These are phyloP conservation scores for Cyclotella cryptica DNA, from an alignment of 108 stramenopile species.

Conservation along the genomic window DNA sequence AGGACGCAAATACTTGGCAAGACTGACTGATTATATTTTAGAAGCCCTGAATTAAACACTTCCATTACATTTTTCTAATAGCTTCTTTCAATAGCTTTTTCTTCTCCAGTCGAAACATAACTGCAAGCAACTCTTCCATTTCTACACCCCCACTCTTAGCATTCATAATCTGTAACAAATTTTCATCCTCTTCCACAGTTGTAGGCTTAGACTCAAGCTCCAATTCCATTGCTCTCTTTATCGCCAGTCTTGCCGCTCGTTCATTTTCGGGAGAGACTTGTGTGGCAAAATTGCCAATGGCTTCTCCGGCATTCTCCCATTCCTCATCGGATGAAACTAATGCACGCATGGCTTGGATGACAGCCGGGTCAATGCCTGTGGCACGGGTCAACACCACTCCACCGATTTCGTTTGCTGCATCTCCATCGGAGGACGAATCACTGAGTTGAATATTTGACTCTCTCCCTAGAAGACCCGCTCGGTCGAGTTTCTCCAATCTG, in stretches of 20 bases:
- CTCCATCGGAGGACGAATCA: conserved; percentile 27
- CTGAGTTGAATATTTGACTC: conserved; percentile 21
- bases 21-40: too few relatives aligned
- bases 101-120: conserved; percentile 84
- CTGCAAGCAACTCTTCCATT: conserved; percentile 62
- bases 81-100: conserved; percentile 79
- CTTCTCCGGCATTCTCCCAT: conserved; percentile 77
- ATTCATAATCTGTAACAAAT: conserved; percentile 54
- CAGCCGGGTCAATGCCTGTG: conserved; percentile 82
- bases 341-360: conserved; percentile 82
- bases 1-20: too few relatives aligned
- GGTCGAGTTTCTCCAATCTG: conserved; percentile 75
- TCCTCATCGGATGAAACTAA: conserved; percentile 78
- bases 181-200: conserved; percentile 77
- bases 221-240: conserved; percentile 72
- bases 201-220: conserved; percentile 78
- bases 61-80: conserved; percentile 48
- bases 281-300: conserved; percentile 84
- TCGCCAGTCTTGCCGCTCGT: conserved; percentile 64
- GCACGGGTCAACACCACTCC: conserved; percentile 83
- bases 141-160: conserved; percentile 46
- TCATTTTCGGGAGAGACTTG: conserved; percentile 70
- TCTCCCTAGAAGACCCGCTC: conserved; percentile 81
- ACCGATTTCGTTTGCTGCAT: conserved; percentile 69
- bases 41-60: too few relatives aligned